Base-by-base conservation (phyloP, 2,329 filamentous ascomycete species). In the Bipolaris victoriae region DNA sequence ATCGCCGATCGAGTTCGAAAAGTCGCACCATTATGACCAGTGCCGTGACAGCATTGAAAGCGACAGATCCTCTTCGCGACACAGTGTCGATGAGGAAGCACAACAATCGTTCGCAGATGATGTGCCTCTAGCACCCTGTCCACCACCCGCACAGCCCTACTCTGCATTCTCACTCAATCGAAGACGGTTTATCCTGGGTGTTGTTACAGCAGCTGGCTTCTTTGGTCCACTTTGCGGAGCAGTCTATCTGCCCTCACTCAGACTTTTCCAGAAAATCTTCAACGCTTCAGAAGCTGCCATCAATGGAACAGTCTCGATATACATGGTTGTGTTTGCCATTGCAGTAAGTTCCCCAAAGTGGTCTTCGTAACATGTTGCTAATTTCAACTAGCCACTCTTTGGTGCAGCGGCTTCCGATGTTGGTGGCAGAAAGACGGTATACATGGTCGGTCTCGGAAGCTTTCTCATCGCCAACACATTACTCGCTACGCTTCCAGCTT, bases 281-380 rank as follows among this genome's bases (percentile, higher is more conserved):
- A 60, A 74, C 7, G 69, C 70, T 5, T 72, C 70, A 7, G 64
- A 65, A 24, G 73, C 75, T 5, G 71, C 66, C 2, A 76, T 81
- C 36, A 81, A 81, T 60, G 77, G 72, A 3, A 79, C 79, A 0
- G 78, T 81, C n/a, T 75, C 76, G 0, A 74, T 80, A 3, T 81
- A 80, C 61, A 80, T 79, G 77, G 68, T 75, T 9, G 72, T 79
- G 0, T 81, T 81, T 55, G 79, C 78, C 15, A 49, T 81, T 15
- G 74, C 73, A 37, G 61, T 69, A 63, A 16, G 61, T 65, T 6
- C 7, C 26, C 16, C 31, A 18, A 18, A 5, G 18, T 5, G 15
- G 48, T 2, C 43, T 0, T 24, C 39, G 3, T 3, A 18, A 26
- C 10, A 18, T 16, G 31, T 36, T 3, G 37, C 63, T 68, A 37